Evolutionary conservation across 768 basidiomycete species (phyloP), one percentile per base, ranked within the genome.

Genomic region (Guyanaporus albipodus): DNA sequence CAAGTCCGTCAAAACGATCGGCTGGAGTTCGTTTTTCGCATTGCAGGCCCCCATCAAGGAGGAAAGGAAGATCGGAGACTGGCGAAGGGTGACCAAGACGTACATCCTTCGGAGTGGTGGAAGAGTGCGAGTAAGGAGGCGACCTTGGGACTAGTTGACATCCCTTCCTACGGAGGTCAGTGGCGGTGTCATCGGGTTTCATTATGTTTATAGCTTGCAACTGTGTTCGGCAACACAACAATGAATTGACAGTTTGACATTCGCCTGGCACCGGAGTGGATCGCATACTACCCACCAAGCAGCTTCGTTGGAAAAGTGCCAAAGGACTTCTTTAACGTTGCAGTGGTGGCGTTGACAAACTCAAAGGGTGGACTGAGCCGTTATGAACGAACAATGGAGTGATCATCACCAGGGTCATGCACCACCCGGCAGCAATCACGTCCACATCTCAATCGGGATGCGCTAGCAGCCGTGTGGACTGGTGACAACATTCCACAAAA

Each of bases 1-100:
- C 40, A 72, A 71, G 40, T 62, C 70, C 3, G 46, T 83, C 12
- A 56, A 65, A 42, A 70, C 62, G 1, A 63, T 83, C 23, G 64
- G 71, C 15, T 85, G 80, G 78, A 77, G 74, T 44, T 74, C 80
- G 0, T 75, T 75, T 51, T 75, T 78, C 50, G 40, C 59, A 19
- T 49, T 48, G 33, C 46, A 49, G 53, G 54, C 42, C 6, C 33
- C 47, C 24, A 40, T 32, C 41, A 59, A 44, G 28, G 58, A 47
- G 26, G 52, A 52, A 38, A 44, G 41, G 40, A 57, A 34, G 47
- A 46, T 46, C 31, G 57, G 55, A 6, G 55, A 61, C 50, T 52
- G 58, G 58, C 27, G 49, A 41, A 54, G 57, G 46, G 61, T 54
- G 55, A 74, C 75, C 22, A 73, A 63, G 29, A 59, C 70, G 4